Base-by-base conservation (phyloP, 768 basidiomycete species). In the Tylopilus felleus region DNA sequence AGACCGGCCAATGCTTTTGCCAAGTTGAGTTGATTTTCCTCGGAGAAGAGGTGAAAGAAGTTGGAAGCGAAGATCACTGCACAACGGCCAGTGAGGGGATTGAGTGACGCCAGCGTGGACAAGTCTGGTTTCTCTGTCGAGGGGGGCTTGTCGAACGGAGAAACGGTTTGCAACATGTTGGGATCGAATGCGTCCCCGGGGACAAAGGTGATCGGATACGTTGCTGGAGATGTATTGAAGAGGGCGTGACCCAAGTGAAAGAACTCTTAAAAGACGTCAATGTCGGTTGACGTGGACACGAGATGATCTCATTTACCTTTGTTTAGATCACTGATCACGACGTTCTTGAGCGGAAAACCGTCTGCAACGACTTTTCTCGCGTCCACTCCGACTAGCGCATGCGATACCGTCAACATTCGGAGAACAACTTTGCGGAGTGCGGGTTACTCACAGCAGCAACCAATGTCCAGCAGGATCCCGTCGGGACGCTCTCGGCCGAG, bases 201-300 rank as follows among this genome's bases (percentile, higher is more conserved):
- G 23, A 88, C 52, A 63, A 87, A 85, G 0, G 67, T 65, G 75
- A 16, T 38, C 0, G 82, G 80, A 61, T 82, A 86, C 0, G 76
- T 71, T 39, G 74, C 74, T 0, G 78, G 75, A 0, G 78, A 81
- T 2, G 80, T 76, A 39, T 66, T 78, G 73, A 86, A 89, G 17
- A 88, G 72, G 28, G 78, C 74, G 52, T 87, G 84, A 1, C 84
- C 84, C 8, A 79, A 66, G 2, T 79, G 71, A 78, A 80, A 81
- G 55, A 81, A 86, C 3, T 68, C 85, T 85, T 42, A 19, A 40
- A 35, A 21, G 22, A 25, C 5, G 27, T 35, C 5, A 49, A 16
- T 4, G 1, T 38, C 4, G 13, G 23, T 17, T 12, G 19, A 28
- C 7, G 31, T 10, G 8, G 4, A 36, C 31, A 16, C 5, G 21